Percentiles rank a stretch among this genome's conserved stretches.
Conservation (phyloP, 192 early-diverging fungal species). For the Endogone sp. region DNA sequence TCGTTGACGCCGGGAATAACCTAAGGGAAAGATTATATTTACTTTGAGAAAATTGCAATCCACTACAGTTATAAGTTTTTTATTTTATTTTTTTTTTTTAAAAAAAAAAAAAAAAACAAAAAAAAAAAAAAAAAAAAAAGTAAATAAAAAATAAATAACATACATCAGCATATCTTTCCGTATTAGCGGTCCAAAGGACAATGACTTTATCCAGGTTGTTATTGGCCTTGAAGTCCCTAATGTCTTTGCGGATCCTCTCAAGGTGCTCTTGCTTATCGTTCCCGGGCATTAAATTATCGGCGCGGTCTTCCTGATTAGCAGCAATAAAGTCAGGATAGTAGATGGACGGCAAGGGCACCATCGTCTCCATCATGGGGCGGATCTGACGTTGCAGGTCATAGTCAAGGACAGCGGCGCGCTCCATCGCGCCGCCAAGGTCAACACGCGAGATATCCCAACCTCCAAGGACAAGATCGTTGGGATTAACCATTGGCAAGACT, state of each 20-base stretch:
- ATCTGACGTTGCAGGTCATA: constrained; percentile 96
- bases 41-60: too few relatives aligned
- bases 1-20: constrained; percentile 93
- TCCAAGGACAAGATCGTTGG: constrained; percentile 95
- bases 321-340: constrained; percentile 99
- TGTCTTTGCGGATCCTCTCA: constrained; percentile 91
- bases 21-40: too few relatives aligned
- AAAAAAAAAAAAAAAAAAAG: background rate
- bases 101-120: too few relatives aligned
- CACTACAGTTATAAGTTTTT: too few relatives aligned
- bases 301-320: constrained; percentile 96
- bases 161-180: constrained; percentile 81
- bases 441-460: constrained; percentile 95
- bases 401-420: constrained; percentile 92
- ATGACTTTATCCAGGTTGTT: constrained; percentile 91
- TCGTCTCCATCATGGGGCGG: constrained; percentile 66
- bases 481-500: constrained; percentile 95
- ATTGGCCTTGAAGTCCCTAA: constrained; percentile 89
- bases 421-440: constrained; percentile 91
- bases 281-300: constrained; percentile 86
- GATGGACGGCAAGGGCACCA: constrained; percentile 91
- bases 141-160: background rate
- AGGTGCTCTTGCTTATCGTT: constrained; percentile 87
- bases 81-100: too few relatives aligned
- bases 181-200: constrained; percentile 99